phyloP scores from a whole-genome alignment of 2,329 filamentous ascomycete genomes.

The Claviceps sp. region DNA sequence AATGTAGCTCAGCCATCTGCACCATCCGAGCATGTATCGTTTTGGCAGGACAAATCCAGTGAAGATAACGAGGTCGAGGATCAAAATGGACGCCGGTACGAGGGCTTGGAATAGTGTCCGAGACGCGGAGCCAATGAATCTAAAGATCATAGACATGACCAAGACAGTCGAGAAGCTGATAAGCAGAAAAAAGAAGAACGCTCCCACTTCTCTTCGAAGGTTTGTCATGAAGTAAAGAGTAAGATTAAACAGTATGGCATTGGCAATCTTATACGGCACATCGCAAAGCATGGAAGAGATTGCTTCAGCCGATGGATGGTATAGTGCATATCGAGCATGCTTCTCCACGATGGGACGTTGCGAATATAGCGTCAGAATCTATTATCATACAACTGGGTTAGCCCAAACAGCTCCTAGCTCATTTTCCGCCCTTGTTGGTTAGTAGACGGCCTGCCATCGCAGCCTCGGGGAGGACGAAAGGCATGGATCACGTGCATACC shows the following conservation, averaged over 20 bases:
- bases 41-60: constrained; percentile 57
- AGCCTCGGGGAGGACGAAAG: no score
- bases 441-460: no score
- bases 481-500: constrained; percentile 22
- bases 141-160: constrained; percentile 77
- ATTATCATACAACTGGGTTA: neutral
- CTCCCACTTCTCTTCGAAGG: constrained; percentile 55
- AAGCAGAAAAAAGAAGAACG: constrained; percentile 78
- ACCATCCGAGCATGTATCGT: constrained; percentile 65
- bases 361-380: constrained; percentile 73
- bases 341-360: constrained; percentile 91
- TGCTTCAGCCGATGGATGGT: constrained; percentile 84
- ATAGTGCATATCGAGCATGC: constrained; percentile 72
- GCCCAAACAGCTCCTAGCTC: neutral
- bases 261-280: constrained; percentile 64
- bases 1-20: constrained; percentile 70
- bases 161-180: constrained; percentile 61
- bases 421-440: no score
- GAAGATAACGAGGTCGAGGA: constrained; percentile 53
- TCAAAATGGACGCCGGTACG: constrained; percentile 45
- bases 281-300: constrained; percentile 76
- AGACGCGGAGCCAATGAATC: constrained; percentile 64
- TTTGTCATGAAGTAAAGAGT: constrained; percentile 81
- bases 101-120: constrained; percentile 54
- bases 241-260: constrained; percentile 64